Base-by-base conservation (phyloP, 129 eudicot genomes). In the Calendula officinalis region DNA sequence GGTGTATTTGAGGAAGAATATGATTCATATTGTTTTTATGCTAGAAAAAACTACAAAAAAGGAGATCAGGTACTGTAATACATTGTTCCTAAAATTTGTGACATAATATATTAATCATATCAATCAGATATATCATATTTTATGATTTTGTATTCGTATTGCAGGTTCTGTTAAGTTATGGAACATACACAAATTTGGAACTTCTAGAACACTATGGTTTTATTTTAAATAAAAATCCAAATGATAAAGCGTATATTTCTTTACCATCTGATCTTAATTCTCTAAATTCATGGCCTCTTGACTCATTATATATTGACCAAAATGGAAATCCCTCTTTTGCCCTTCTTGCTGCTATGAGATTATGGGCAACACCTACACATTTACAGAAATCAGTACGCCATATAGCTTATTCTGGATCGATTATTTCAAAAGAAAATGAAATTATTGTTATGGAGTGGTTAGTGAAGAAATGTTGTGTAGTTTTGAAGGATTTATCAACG, bases 121-220 rank as follows among this genome's bases (percentile, higher is more conserved):
- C 16, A 2, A 4, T 22, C 6, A 41, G 13, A 54, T 6, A 27
- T 68, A n/a, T n/a, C n/a, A n/a, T n/a, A n/a, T n/a, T n/a, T 5
- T 65, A 6, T 17, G 32, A 35, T 5, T 9, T 34, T 78, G 8
- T 61, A 34, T 32, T 63, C 17, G 2, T 14, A 16, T 58, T 70
- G 56, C 74, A 92, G 99, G 96, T 88, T 79, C 84, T 92, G 61
- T 73, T 92, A 71, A 88, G 99, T 86, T 92, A 92, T 55, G 99
- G 99, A 56, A 85, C 89, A 51, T 88, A 92, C 74, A 85, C 96
- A 32, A 92, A 92, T 61, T 55, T 88, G 79, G 99, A 92, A 76
- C 95, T 92, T 70, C 95, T 92, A 13, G 96, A 92, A 64, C 99
- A 88, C 72, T 92, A 92, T 34, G 96, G 99, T 15, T 92, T 92